Conservation (phyloP, 306 rosid species). For the Myrica gale region DNA sequence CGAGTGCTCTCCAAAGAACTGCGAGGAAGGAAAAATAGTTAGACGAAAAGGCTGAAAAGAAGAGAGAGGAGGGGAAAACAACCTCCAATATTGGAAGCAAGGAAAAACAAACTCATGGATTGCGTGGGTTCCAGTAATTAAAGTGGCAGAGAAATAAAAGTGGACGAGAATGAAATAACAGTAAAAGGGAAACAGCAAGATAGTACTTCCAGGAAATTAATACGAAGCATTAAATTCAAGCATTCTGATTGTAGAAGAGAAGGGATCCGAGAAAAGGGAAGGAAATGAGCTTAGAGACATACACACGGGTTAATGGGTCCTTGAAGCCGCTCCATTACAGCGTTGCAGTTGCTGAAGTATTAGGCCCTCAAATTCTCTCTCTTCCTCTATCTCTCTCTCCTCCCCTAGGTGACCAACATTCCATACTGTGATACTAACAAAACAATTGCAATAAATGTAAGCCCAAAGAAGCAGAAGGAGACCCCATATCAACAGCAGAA, state of each 20-base stretch:
- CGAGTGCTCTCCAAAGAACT: slow-evolving; percentile 64
- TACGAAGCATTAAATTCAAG: slow-evolving; percentile 56
- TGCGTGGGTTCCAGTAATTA: slow-evolving; percentile 31
- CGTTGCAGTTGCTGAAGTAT: slow-evolving; percentile 32
- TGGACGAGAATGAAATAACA: slow-evolving; percentile 36
- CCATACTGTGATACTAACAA: slow-evolving; percentile 56
- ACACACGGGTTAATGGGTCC: slow-evolving; percentile 83
- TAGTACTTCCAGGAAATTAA: slow-evolving; percentile 32
- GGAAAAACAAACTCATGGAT: slow-evolving; percentile 31
- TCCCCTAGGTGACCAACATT: slow-evolving; percentile 58
- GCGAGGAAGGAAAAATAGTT: slow-evolving; percentile 30
- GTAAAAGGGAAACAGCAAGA: slow-evolving; percentile 23
- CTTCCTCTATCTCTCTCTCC: slow-evolving; percentile 5
- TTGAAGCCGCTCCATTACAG: slow-evolving; percentile 81
- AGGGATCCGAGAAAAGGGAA: slow-evolving; percentile 24
- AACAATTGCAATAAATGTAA: slow-evolving; percentile 71
- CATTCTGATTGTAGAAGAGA: slow-evolving; percentile 39
- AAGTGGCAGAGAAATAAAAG: slow-evolving; percentile 28
- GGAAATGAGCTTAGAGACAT: slow-evolving; percentile 34
- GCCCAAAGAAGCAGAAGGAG: slow-evolving; percentile 48
- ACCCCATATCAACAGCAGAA: slow-evolving; percentile 46
- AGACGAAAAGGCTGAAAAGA: not conserved
- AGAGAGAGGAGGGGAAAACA: slow-evolving; percentile 17
- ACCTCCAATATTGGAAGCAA: slow-evolving; percentile 32
- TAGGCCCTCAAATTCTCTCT: slow-evolving; percentile 32